Evolutionary conservation across 352 stramenopile genomes (phyloP).

Genomic region (Phytophthora sp.): DNA sequence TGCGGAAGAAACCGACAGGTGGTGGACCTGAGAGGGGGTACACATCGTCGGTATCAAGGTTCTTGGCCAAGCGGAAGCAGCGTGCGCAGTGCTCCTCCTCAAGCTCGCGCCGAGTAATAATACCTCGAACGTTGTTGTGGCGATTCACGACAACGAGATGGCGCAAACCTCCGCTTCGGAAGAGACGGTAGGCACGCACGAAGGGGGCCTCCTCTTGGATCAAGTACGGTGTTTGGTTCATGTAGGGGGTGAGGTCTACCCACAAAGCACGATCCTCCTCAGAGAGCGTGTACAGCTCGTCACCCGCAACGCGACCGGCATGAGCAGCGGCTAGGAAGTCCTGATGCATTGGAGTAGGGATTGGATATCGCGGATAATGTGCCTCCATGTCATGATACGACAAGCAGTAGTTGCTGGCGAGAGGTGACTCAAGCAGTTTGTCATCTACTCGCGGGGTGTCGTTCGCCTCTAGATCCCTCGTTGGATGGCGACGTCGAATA

Average conservation of each 20-base stretch:
- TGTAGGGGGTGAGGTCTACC: constrained; percentile 97
- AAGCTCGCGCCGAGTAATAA: constrained; percentile 87
- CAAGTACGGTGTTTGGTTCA: constrained; percentile 96
- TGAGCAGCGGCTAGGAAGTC: constrained; percentile 31
- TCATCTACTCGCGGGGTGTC: constrained; percentile 48
- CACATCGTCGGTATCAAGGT: constrained; percentile 71
- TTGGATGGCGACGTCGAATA: constrained; percentile 27
- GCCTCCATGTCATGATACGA: constrained; percentile 86
- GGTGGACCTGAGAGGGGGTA: constrained; percentile 66
- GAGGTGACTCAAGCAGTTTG: constrained; percentile 44
- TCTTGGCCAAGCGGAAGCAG: constrained; percentile 78
- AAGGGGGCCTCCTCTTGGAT: constrained; percentile 96
- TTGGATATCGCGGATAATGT: constrained; percentile 85
- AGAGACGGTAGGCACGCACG: constrained; percentile 96
- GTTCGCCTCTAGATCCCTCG: constrained; percentile 31
- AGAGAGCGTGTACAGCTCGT: constrained; percentile 60
- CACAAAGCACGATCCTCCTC: constrained; percentile 90
- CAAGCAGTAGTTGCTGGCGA: constrained; percentile 57
- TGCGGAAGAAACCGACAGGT: constrained; percentile 65
- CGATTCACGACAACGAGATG: constrained; percentile 95
- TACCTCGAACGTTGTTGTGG: constrained; percentile 91
- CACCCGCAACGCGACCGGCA: constrained; percentile 35
- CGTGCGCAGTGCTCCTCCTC: constrained; percentile 83
- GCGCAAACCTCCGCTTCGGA: constrained; percentile 96
- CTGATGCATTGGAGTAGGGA: constrained; percentile 52